Percentiles rank a stretch among this genome's conserved stretches.
Evolutionary conservation across 257 asterid species (phyloP).

Genomic region (Cinchona pubescens): DNA sequence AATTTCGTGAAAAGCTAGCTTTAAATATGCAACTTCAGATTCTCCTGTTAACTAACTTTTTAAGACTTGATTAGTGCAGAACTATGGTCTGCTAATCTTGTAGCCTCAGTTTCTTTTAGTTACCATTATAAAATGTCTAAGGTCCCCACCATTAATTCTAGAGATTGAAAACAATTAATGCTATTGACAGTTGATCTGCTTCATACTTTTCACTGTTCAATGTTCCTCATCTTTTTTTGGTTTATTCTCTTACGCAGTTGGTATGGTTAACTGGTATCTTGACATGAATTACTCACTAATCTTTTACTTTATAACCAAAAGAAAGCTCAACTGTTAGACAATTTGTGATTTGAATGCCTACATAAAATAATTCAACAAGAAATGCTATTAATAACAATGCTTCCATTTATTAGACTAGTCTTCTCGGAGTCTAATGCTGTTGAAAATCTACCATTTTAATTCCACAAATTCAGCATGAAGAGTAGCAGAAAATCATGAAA

Average conservation of each 20-base stretch:
- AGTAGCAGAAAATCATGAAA: no score
- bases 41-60: not conserved
- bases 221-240: not conserved
- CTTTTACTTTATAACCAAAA: not conserved
- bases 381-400: not conserved
- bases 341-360: no score
- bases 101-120: not conserved
- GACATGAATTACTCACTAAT: not conserved
- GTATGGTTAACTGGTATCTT: no score
- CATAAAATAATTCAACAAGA: no score
- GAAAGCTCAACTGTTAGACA: not conserved
- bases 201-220: not conserved
- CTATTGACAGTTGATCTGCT: not conserved
- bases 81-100: not conserved
- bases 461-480: no score
- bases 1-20: not conserved
- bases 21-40: not conserved
- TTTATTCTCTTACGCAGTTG: not conserved
- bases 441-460: no score
- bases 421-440: not conserved
- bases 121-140: not conserved
- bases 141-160: constrained; percentile 1
- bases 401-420: not conserved
- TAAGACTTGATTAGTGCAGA: not conserved
- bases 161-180: not conserved